Base-by-base conservation (phyloP, 1,139 yeast species). In the Magnusiomyces fungicola region DNA sequence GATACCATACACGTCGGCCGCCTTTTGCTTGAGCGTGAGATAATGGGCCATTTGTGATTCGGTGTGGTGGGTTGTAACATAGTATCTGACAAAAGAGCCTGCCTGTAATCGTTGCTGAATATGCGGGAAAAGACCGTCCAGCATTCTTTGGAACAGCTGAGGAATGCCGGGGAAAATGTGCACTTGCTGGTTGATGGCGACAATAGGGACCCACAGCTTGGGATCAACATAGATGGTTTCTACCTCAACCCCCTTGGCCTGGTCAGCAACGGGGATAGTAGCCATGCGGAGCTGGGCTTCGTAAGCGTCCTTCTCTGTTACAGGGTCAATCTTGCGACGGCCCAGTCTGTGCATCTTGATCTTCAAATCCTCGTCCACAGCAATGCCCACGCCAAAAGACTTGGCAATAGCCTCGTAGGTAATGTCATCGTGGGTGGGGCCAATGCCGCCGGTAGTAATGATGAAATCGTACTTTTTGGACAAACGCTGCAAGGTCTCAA, bases 351-450 rank as follows among this genome's bases (percentile, higher is more conserved):
- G 68, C 95, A 86, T 86, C 53, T 80, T 69, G 2, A 68, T 72
- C 19, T 77, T 81, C 2, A 87, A 80, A 36, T 74, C 80, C 29
- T 69, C 62, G 63, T 87, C 82, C 19, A 82, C 61, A 39, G 64
- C 65, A 51, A 81, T 68, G 0, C 75, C 75, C 10, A 83, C 64
- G 1, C 67, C 67, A 59, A 73, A 87, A 21, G 85, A 83, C 55
- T 74, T 75, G 1, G 89, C 85, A 16, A 87, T 58, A 4, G 83
- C 75, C 47, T 79, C 80, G 63, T 88, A 87, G 0, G 95, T 86
- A 51, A 87, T 82, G 63, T 87, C 96, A 62, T 87, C 96, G 59
- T 87, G 95, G 0, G 96, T 88, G 2, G 95, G 86, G 0, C 96
- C 96, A 54, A 88, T 84, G 10, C 74, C 88, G 1, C 96, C 96